phyloP scores from a whole-genome alignment of 148 eudicot species.

The Euryodendron excelsum region DNA sequence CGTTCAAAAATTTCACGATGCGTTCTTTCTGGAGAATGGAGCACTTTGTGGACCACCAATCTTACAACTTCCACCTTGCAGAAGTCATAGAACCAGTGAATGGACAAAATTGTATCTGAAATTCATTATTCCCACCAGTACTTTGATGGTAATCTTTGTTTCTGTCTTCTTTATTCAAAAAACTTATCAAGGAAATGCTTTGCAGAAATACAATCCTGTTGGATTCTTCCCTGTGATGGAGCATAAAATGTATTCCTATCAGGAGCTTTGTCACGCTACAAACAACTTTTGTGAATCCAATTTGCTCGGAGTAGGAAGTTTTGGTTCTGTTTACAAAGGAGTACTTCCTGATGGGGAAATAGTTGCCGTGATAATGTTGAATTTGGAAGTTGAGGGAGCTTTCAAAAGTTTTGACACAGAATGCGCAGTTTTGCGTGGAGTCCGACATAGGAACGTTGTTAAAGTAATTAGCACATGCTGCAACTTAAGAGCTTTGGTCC shows the following conservation, averaged over 20 bases:
- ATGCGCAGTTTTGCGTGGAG: not conserved
- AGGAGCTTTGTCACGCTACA: not conserved
- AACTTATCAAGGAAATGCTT: not conserved
- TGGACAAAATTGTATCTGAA: not conserved
- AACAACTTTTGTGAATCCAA: not conserved
- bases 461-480: constrained; percentile 3
- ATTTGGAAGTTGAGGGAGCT: not conserved
- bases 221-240: not conserved
- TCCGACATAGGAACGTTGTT: constrained; percentile 11
- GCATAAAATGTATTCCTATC: not conserved
- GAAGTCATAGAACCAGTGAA: not conserved
- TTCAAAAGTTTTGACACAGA: constrained; percentile 8
- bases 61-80: not conserved
- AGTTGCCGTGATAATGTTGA: constrained; percentile 6
- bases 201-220: not conserved
- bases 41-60: no score
- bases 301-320: not conserved
- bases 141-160: not conserved
- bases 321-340: no score
- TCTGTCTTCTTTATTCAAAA: not conserved
- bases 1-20: not conserved
- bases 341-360: not conserved
- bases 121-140: constrained; percentile 3
- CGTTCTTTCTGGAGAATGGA: not conserved
- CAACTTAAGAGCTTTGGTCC: constrained; percentile 3